phyloP scores from a whole-genome alignment of 495 filamentous ascomycete species.

The Penicillium atrosanguineum region DNA sequence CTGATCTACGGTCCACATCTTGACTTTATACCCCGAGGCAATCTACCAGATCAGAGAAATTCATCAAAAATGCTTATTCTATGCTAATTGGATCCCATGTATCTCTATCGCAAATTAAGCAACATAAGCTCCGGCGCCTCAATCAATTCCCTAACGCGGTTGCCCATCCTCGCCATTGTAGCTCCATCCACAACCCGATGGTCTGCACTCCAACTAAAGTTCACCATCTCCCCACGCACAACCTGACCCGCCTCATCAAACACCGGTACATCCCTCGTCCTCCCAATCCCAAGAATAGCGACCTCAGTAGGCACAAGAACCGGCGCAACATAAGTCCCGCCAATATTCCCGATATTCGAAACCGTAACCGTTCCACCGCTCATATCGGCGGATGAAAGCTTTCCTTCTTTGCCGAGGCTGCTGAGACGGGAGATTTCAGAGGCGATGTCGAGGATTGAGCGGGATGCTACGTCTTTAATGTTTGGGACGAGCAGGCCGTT shows the following conservation, averaged over 20 bases:
- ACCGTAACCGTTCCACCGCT: conserved; percentile 89
- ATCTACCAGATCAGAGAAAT: not conserved
- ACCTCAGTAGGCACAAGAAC: conserved; percentile 89
- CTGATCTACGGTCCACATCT: no score
- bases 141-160: conserved; percentile 68
- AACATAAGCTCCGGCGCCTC: conserved; percentile 87
- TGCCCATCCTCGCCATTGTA: conserved; percentile 86
- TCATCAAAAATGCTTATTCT: not conserved
- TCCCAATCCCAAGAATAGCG: conserved; percentile 87
- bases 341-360: conserved; percentile 96
- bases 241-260: conserved; percentile 83
- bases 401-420: conserved; percentile 65
- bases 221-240: conserved; percentile 80
- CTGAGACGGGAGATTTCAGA: conserved; percentile 73
- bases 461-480: conserved; percentile 74
- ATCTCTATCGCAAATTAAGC: conserved; percentile 37
- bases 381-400: conserved; percentile 73
- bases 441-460: conserved; percentile 73
- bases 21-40: not conserved
- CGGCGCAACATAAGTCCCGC: conserved; percentile 86
- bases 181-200: conserved; percentile 94
- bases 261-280: conserved; percentile 66
- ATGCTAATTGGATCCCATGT: not conserved
- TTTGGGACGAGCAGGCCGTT: conserved; percentile 90
- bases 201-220: conserved; percentile 97